Evolutionary conservation across 2,329 filamentous ascomycete genomes (phyloP).

Genomic region (Trichoderma pleuroti): DNA sequence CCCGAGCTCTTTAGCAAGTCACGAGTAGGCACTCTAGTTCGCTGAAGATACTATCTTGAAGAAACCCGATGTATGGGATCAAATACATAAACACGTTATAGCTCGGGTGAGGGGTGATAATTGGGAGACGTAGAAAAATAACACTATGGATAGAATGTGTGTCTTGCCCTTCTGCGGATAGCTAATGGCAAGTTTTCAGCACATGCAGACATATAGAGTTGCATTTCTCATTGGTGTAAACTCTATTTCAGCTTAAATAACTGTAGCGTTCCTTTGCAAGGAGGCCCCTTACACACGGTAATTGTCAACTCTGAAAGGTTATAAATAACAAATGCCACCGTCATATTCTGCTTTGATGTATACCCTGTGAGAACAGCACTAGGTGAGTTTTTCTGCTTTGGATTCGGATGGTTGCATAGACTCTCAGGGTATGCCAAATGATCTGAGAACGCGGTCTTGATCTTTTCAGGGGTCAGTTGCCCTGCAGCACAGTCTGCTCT

Average conservation of each 20-base stretch:
- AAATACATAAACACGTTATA: not conserved
- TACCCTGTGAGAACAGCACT: not conserved
- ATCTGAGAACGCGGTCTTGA: not conserved
- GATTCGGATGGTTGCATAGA: not conserved
- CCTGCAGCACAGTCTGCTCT: not conserved
- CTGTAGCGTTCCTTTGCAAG: not conserved
- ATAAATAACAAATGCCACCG: not conserved
- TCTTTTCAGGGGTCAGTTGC: not conserved
- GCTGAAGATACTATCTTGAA: not conserved
- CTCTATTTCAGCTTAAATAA: not conserved
- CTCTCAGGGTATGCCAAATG: not conserved
- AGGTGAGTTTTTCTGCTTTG: not conserved
- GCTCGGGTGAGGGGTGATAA: not conserved
- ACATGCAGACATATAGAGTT: not conserved
- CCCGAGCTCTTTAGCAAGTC: not conserved
- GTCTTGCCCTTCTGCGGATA: not conserved
- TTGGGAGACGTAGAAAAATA: not conserved
- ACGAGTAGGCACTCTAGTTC: not conserved
- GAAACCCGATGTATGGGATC: not conserved
- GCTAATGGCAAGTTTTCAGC: not conserved
- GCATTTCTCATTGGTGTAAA: not conserved
- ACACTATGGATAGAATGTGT: not conserved
- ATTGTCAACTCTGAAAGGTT: not conserved
- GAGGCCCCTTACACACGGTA: not conserved
- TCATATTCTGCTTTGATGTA: not conserved